Evolutionary conservation across 176 grass and related monocot species (phyloP).

Genomic region (Triticum urartu): DNA sequence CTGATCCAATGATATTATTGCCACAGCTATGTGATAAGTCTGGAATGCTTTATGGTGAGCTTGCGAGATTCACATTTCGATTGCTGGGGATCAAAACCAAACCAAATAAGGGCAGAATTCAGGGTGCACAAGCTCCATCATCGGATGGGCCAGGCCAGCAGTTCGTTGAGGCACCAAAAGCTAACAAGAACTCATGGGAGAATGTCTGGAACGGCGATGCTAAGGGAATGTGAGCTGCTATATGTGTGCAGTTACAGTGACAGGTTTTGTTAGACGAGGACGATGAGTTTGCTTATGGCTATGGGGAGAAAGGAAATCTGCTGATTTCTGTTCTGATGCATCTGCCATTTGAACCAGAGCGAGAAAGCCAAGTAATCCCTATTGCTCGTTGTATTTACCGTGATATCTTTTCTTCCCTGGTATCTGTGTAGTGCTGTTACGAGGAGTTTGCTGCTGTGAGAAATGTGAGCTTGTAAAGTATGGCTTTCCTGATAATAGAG

Average conservation of each 20-base stretch:
- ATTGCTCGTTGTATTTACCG: background rate
- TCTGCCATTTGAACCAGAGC: conserved; percentile 10
- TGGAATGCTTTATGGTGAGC: conserved; percentile 78
- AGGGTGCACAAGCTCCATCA: conserved; percentile 20
- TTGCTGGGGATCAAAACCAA: conserved; percentile 70
- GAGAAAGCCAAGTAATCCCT: conserved; percentile 28
- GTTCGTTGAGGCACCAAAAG: conserved; percentile 40
- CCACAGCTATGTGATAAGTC: conserved; percentile 70
- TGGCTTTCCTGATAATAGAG: background rate
- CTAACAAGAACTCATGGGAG: conserved; percentile 61
- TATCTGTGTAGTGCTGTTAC: conserved; percentile 12
- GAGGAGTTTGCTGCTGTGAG: background rate
- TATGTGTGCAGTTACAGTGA: background rate
- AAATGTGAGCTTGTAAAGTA: conserved; percentile 14
- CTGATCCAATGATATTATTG: background rate
- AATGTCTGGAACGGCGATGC: conserved; percentile 53
- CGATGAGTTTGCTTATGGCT: background rate
- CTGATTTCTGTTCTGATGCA: background rate
- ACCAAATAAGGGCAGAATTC: conserved; percentile 39
- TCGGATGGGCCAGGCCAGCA: conserved; percentile 23
- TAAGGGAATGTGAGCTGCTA: conserved; percentile 35
- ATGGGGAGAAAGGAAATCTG: conserved; percentile 13
- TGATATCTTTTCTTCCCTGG: conserved; percentile 21
- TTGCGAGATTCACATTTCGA: conserved; percentile 58
- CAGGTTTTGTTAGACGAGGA: background rate